Base-by-base conservation (phyloP, 108 stramenopile species). In the Discostella stelligeroides region DNA sequence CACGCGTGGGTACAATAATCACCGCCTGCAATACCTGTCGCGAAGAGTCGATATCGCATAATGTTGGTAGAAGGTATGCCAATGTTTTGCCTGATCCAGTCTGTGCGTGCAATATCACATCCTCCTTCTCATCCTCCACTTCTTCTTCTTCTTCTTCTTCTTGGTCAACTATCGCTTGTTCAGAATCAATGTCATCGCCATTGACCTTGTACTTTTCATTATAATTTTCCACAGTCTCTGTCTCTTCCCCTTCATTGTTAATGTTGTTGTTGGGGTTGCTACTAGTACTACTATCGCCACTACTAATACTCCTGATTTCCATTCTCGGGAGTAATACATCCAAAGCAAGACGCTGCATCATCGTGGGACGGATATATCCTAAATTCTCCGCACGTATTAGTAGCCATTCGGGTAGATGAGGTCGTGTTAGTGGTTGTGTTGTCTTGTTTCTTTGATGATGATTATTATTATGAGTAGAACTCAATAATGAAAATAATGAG, bases 71-170 rank as follows among this genome's bases (percentile, higher is more conserved):
- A 14, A 95, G 60, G 72, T 87, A 95, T 4, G 84, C 81, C 60
- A 95, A 64, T 6, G 91, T 91, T 76, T 95, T 92, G 0, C 91
- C 91, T 23, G 81, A 85, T 8, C 94, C 92, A 20, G 94, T 92
- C 62, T 90, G 90, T 2, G 90, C 90, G 49, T 95, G 89, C 46
- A 95, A 73, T 4, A 95, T 86, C 21, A 92, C 81, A 74, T 95
- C 94, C 25, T 34, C 34, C 6, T 34, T 34, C 6, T 34, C 34
- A 34, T 34, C 34, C 5, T 34, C 34, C 3, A 34, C 34, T 34
- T 34, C 34, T 5, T 34, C 34, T 34, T 6, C 6, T 6, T 34
- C 34, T 5, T 34, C 34, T n/a, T n/a, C n/a, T n/a, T n/a, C n/a
- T n/a, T n/a, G n/a, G n/a, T n/a, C n/a, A n/a, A n/a, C n/a, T n/a